phyloP scores from a whole-genome alignment of 495 filamentous ascomycete genomes.

The Tetracladium setigerum region DNA sequence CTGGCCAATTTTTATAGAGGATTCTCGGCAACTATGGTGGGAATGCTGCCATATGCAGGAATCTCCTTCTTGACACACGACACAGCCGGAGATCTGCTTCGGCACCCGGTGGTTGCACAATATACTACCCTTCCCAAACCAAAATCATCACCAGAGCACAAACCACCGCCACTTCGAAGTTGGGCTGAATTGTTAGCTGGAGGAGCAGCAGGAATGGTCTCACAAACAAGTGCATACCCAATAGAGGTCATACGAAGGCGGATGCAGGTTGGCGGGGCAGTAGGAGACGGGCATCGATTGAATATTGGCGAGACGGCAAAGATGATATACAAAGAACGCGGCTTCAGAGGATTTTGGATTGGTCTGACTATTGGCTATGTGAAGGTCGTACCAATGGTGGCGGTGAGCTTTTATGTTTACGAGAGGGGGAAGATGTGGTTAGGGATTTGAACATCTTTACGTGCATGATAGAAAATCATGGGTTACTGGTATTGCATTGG shows the following conservation, averaged over 20 bases:
- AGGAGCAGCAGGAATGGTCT: slow-evolving; percentile 76
- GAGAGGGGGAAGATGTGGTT: slow-evolving; percentile 71
- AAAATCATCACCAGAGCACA: slow-evolving; percentile 40
- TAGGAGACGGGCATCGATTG: slow-evolving; percentile 77
- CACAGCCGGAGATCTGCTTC: slow-evolving; percentile 71
- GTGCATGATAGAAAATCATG: too few relatives aligned
- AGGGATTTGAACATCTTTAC: slow-evolving; percentile 47
- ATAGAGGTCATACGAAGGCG: slow-evolving; percentile 84
- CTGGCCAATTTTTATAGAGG: slow-evolving; percentile 91
- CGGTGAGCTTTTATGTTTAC: slow-evolving; percentile 69
- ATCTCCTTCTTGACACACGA: slow-evolving; percentile 98
- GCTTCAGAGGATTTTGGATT: slow-evolving; percentile 81
- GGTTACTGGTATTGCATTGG: too few relatives aligned
- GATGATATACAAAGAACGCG: slow-evolving; percentile 66
- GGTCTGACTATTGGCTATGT: slow-evolving; percentile 91
- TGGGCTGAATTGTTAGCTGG: slow-evolving; percentile 85
- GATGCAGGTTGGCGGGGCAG: slow-evolving; percentile 94
- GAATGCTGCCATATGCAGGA: slow-evolving; percentile 95
- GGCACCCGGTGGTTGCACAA: slow-evolving; percentile 50
- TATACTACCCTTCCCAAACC: slow-evolving; percentile 56
- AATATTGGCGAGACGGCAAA: slow-evolving; percentile 70
- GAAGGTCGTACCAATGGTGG: slow-evolving; percentile 88
- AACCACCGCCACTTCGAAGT: slow-evolving; percentile 53
- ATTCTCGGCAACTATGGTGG: slow-evolving; percentile 79
- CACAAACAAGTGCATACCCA: slow-evolving; percentile 88